Evolutionary conservation across 1,284 basidiomycete species (phyloP), one percentile per base, ranked within the genome.

Genomic region (Malassezia sympodialis): DNA sequence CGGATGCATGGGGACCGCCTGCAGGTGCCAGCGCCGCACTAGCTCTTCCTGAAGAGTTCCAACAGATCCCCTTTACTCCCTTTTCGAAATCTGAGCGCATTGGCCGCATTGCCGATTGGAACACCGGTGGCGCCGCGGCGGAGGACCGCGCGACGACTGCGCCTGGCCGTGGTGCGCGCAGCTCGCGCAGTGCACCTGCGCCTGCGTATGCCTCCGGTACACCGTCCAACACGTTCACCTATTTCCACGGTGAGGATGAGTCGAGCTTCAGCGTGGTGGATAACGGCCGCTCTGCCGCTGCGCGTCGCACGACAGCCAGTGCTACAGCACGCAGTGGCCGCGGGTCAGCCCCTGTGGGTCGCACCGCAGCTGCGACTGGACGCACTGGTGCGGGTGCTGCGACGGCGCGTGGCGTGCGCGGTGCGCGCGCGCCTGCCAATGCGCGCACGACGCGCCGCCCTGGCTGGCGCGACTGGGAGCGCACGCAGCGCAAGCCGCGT

Each of bases 51-150:
- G 39, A 62, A 14, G 66, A 73, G 55, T 65, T 73, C 56, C 59
- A 66, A 41, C 63, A 68, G 51, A 72, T 73, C 34, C 72, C 72
- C 27, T 96, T 94, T 75, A 89, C 91, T 1, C 91, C 90, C 2
- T 96, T 89, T 80, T 89, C 89, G 77, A 96, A 96, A 83, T 86
- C 88, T 53, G 93, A 98, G 81, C 96, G 96, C 77, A 84, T 98
- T 59, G 90, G 89, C 53, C 86, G 91, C 58, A 89, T 98, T 73
- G 93, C 93, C 56, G 93, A 98, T 79, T 98, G 93, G 91, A 93
- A 77, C 68, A 86, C 53, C 82, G 84, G 52, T 78, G 79, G 31
- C 83, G 82, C 53, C 50, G 84, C 10, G 86, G 86, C 72, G 83
- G 84, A 51, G 44, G 59, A 55, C 53, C 73, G 68, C 62, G 68